These are phyloP conservation scores for Platanus orientalis DNA, from an alignment of 164 flowering plant genomes.

Conservation along the genomic window DNA sequence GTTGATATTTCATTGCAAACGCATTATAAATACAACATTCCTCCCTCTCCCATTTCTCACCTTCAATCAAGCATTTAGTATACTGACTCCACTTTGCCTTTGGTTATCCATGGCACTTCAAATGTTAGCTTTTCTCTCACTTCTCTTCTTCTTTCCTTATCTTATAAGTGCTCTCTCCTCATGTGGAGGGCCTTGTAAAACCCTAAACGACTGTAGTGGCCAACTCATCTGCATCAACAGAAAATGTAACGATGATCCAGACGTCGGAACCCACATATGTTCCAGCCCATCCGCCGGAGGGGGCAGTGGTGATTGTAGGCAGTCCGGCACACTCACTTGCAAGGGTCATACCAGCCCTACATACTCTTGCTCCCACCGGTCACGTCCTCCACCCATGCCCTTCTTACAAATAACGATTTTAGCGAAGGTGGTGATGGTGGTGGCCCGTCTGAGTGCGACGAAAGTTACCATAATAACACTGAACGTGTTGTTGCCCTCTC, in stretches of 20 bases:
- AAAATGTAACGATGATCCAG: slow-evolving; percentile 37
- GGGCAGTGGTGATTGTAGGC: neutral
- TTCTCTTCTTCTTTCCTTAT: neutral
- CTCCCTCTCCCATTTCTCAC: too few species aligned
- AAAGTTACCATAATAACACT: neutral
- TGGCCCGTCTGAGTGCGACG: slow-evolving; percentile 6
- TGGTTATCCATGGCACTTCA: neutral
- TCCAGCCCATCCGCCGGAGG: neutral
- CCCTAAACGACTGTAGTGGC: slow-evolving; percentile 27
- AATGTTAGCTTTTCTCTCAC: neutral
- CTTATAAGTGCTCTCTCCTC: slow-evolving; percentile 16
- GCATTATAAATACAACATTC: too few species aligned
- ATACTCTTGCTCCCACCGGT: neutral
- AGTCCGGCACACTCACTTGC: neutral
- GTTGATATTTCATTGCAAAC: too few species aligned
- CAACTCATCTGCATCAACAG: slow-evolving; percentile 31
- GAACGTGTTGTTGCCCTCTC: slow-evolving; percentile 6
- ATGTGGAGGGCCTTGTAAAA: slow-evolving; percentile 31
- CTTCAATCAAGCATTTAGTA: too few species aligned
- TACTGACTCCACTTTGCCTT: neutral
- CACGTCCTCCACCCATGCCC: neutral
- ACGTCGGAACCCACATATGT: slow-evolving; percentile 23
- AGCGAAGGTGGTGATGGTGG: slow-evolving; percentile 10
- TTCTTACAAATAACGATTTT: neutral
- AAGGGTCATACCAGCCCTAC: neutral